phyloP scores from a whole-genome alignment of 2,329 filamentous ascomycete species.

The Allantophomopsis lycopodina region DNA sequence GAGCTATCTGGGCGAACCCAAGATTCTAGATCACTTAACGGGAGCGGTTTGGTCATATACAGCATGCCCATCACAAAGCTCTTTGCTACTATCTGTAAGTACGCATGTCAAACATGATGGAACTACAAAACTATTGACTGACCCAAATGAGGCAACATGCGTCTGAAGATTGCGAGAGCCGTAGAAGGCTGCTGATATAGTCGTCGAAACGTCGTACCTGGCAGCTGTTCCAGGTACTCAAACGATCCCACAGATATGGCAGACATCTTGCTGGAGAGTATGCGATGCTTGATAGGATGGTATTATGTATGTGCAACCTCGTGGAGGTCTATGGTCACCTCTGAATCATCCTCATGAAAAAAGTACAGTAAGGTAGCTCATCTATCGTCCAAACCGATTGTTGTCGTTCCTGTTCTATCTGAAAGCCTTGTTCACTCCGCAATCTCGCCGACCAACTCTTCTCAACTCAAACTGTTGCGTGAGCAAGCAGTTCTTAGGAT shows the following conservation, averaged over 20 bases:
- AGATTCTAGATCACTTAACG: constrained; percentile 65
- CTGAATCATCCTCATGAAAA: constrained; percentile 1
- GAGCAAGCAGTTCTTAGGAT: too few relatives aligned
- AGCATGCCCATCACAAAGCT: constrained; percentile 91
- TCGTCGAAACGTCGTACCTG: constrained; percentile 77
- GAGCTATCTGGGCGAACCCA: constrained; percentile 66
- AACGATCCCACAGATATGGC: constrained; percentile 47
- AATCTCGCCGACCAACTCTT: too few relatives aligned
- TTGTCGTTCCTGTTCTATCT: too few relatives aligned
- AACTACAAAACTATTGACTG: constrained; percentile 16
- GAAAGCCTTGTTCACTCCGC: too few relatives aligned
- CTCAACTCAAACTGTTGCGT: too few relatives aligned
- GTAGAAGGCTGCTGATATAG: constrained; percentile 95
- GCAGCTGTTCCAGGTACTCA: constrained; percentile 87
- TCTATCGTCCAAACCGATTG: too few relatives aligned
- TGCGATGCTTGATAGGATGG: too few relatives aligned
- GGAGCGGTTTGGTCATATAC: constrained; percentile 73
- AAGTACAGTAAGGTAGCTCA: background rate
- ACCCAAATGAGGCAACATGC: constrained; percentile 91
- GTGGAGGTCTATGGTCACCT: background rate
- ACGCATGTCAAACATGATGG: constrained; percentile 2
- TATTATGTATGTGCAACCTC: background rate
- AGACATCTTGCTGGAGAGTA: constrained; percentile 11
- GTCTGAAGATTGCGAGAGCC: constrained; percentile 86
- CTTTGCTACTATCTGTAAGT: constrained; percentile 48